These are phyloP conservation scores for Pythium rhizo-oryzae DNA, from an alignment of 352 stramenopile species.

Conservation along the genomic window DNA sequence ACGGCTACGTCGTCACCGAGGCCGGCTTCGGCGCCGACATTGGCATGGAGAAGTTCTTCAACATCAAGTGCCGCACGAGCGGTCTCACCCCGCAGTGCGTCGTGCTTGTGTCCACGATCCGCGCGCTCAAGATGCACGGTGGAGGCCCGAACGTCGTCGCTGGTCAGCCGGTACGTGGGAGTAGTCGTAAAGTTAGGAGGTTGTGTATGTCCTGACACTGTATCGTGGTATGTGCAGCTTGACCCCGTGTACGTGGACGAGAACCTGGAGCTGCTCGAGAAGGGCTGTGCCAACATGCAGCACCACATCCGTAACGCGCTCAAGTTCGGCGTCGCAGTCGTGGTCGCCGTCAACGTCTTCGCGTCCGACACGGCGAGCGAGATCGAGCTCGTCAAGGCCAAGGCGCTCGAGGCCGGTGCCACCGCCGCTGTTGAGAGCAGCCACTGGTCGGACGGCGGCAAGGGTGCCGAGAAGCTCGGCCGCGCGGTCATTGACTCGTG, in stretches of 20 bases:
- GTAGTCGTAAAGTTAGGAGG: neutral
- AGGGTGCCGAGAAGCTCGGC: conserved; percentile 92
- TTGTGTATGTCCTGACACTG: neutral
- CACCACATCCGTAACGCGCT: conserved; percentile 97
- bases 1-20: conserved; percentile 98
- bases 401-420: conserved; percentile 92
- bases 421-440: conserved; percentile 96
- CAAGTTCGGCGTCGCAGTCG: conserved; percentile 95
- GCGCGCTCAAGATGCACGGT: conserved; percentile 99
- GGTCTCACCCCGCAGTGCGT: conserved; percentile 96
- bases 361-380: conserved; percentile 79
- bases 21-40: conserved; percentile 98
- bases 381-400: conserved; percentile 93
- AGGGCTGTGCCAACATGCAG: conserved; percentile 93
- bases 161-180: conserved; percentile 84
- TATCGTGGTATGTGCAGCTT: conserved; percentile 35
- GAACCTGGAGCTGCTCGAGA: conserved; percentile 94
- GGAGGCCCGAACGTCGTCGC: conserved; percentile 95
- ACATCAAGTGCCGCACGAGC: conserved; percentile 98
- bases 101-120: conserved; percentile 98
- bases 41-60: conserved; percentile 98
- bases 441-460: conserved; percentile 66
- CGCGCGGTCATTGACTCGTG: conserved; percentile 94
- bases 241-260: conserved; percentile 94
- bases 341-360: conserved; percentile 95